Base-by-base conservation (phyloP, 768 basidiomycete genomes). In the Tricholomella constricta region DNA sequence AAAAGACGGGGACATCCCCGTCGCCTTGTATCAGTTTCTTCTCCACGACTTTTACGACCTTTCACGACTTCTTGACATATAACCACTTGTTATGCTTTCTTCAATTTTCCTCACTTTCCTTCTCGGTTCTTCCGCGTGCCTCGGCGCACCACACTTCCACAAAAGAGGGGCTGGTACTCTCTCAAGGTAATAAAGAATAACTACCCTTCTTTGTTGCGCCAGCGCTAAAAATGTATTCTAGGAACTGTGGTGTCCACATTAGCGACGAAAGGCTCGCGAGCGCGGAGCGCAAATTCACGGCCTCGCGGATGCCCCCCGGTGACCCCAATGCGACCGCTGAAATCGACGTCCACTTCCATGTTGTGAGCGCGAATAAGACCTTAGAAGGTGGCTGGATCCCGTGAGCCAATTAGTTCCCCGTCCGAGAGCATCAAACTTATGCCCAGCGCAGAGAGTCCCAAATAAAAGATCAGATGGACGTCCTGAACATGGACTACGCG, bases 261-360 rank as follows among this genome's bases (percentile, higher is more conserved):
- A 62, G 67, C 22, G 62, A 64, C 15, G 68, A 69, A 45, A 65
- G 65, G 45, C 43, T 72, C 14, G 59, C 62, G 11, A 61, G 66
- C 2, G 66, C 68, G 7, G 77, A 78, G 64, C 65, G 69, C 29
- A 69, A 70, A 54, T 78, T 79, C 64, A 58, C 61, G 32, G 60
- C 65, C 15, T 63, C 71, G 54, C 65, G 69, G 19, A 57, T 73
- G 34, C 64, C 67, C 10, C 56, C 66, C 11, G 55, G 62, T 22
- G 40, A 58, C 6, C 60, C 68, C 25, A 68, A 70, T 43, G 59
- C 64, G 3, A 71, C 64, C 7, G 61, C 65, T 1, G 63, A 59
- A 23, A 55, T 79, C n/a, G 63, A 72, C 29, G 67, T 79, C 20
- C 75, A 76, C 61, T 77, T 74, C 64, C 74, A 80, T 52, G 71